Evolutionary conservation across 495 filamentous ascomycete species (phyloP).

Genomic region (Penicillium malachiteum): DNA sequence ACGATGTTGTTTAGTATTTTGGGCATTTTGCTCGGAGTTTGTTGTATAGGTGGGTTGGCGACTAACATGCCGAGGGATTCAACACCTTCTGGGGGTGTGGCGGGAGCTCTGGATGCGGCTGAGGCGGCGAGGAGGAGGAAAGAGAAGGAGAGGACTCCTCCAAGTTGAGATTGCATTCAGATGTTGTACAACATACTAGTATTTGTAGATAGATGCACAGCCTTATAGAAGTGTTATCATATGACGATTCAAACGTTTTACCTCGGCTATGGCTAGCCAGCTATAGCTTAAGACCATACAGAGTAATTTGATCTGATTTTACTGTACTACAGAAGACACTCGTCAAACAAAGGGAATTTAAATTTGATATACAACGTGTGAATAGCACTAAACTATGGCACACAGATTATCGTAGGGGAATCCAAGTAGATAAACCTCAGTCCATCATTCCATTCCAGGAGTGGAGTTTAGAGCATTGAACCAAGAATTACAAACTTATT

Average conservation of each 20-base stretch:
- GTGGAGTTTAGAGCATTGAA: conserved; percentile 7
- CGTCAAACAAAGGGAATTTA: conserved; percentile 35
- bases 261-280: too few relatives aligned
- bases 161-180: background rate
- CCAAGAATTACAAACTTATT: conserved; percentile 14
- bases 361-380: conserved; percentile 43
- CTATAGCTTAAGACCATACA: too few relatives aligned
- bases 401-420: conserved; percentile 29
- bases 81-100: background rate
- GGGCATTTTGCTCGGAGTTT: background rate
- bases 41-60: background rate
- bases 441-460: conserved; percentile 10
- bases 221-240: too few relatives aligned
- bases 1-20: background rate
- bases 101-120: background rate
- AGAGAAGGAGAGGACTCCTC: conserved; percentile 25
- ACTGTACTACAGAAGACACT: background rate
- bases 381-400: conserved; percentile 34
- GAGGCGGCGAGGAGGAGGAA: background rate
- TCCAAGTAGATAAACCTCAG: conserved; percentile 13
- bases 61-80: background rate
- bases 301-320: background rate
- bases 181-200: too few relatives aligned
- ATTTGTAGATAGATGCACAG: too few relatives aligned
- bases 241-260: too few relatives aligned